Base-by-base conservation (phyloP, 2,329 filamentous ascomycete species). In the Cadophora sp. region DNA sequence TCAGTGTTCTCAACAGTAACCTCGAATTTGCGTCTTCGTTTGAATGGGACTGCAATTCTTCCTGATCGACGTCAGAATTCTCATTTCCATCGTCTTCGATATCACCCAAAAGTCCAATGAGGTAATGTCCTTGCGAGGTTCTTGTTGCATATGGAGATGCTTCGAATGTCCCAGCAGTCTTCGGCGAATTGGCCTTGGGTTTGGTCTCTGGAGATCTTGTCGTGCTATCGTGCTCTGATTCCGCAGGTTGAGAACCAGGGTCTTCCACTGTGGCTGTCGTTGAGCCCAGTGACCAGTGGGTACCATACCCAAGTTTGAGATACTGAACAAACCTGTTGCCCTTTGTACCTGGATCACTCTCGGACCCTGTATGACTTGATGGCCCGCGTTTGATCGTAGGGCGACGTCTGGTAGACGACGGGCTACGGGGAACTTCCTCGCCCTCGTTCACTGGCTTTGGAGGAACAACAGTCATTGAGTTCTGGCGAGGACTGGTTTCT, bases 91-190 rank as follows among this genome's bases (percentile, higher is more conserved):
- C 74, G 50, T 86, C 83, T 14, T 88, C 85, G 39, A 91, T 83
- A 43, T 89, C 83, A 7, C 90, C 90, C 70, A 86, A 84, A 6
- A 93, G 82, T 0, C 91, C 91, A 65, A 94, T 85, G 24, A 94
- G 80, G 73, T 88, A 94, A 70, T 84, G 83, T 0, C 84, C 85
- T 74, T 75, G 14, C 68, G 68, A 73, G 55, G 73, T 72, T 62
- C 74, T 65, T 11, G 39, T 16, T n/a, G 61, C 53, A 64, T 65
- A 48, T 33, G 65, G 24, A 13, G 59, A 47, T 18, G 53, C 36
- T 7, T 66, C 51, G 20, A 58, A 41, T 45, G 48, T 56, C 22
- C 47, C 45, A 33, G 36, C 53, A 11, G 27, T 11, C 36, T 20
- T 60, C 16, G 27, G 30, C 14, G n/a, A 50, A 30, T 30, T 20